Evolutionary conservation across 352 stramenopile genomes (phyloP), one percentile per base, ranked within the genome.

Genomic region (Phytophthora constricta): DNA sequence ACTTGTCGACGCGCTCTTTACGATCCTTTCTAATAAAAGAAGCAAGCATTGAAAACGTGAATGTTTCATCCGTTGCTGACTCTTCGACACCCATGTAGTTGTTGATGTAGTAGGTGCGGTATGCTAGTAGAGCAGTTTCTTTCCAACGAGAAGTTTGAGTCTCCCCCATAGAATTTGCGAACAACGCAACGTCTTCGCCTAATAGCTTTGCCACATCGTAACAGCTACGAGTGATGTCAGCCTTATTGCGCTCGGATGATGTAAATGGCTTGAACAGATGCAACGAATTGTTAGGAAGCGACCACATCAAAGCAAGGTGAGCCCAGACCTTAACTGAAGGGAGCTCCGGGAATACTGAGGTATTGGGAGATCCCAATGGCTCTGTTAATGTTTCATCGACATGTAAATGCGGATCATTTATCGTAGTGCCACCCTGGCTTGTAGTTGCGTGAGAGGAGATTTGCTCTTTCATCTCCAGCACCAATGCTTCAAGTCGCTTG

Each of bases 161-260:
- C 5, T 62, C 27, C 3, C 53, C 53, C 25, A 45, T 45, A 25
- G 17, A 3, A 9, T 22, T 62, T 27, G 49, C 34, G 27, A 58
- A 65, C 2, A 39, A 2, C 11, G 13, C 42, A 4, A 45, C 4
- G 1, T 62, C 27, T 47, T 52, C 19, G 8, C 42, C 27, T 0
- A 62, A 28, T n/a, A 52, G 19, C n/a, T 54, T 52, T 37, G 31
- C 42, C 19, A 53, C 54, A 17, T 41, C 52, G 42, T 34, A 62
- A 27, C 54, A 53, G 27, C 42, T 53, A 0, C 20, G 9, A 2
- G 43, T 22, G 2, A 46, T 37, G 20, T 31, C 19, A 17, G 54
- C n/a, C 33, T 16, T 37, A 9, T 3, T 17, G 2, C 54, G 42
- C 11, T 62, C 41, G 14, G 41, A 25, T 46, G 28, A 2, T 53